Percentiles rank a stretch among this genome's conserved stretches.
Evolutionary conservation across 192 early-diverging fungal genomes (phyloP).

Genomic region (Coemansia nantahalensis): DNA sequence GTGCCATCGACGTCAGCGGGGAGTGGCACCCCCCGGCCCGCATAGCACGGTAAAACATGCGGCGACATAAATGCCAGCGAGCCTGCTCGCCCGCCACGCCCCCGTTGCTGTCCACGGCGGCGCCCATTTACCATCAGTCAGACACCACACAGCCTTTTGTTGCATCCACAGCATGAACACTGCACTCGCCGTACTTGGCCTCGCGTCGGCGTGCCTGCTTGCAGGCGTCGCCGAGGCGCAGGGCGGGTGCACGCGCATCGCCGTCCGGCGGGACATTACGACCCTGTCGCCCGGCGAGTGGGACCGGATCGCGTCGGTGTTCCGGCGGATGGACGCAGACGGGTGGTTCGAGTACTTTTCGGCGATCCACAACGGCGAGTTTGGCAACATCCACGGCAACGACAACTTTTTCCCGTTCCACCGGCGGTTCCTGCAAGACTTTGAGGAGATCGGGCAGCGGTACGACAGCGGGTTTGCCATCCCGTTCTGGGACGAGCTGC

Average conservation of each 20-base stretch:
- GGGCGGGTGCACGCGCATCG: slow-evolving; percentile 25
- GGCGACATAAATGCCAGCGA: too few relatives aligned
- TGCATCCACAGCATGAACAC: slow-evolving; percentile 11
- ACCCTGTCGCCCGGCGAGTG: slow-evolving; percentile 42
- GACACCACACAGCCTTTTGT: too few relatives aligned
- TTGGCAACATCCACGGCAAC: slow-evolving; percentile 53
- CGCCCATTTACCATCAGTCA: too few relatives aligned
- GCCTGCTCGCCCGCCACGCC: too few relatives aligned
- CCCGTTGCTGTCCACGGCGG: too few relatives aligned
- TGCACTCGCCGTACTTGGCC: slow-evolving; percentile 2
- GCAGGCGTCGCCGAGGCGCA: slow-evolving; percentile 25
- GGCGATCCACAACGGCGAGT: slow-evolving; percentile 44
- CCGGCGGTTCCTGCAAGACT: slow-evolving; percentile 51
- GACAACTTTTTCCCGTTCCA: slow-evolving; percentile 58
- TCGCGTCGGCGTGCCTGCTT: slow-evolving; percentile 13
- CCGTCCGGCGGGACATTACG: slow-evolving; percentile 33
- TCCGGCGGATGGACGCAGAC: slow-evolving; percentile 40
- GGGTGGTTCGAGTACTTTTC: slow-evolving; percentile 47
- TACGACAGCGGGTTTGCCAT: slow-evolving; percentile 51
- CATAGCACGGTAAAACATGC: too few relatives aligned
- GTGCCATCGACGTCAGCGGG: too few relatives aligned
- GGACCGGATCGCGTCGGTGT: slow-evolving; percentile 26
- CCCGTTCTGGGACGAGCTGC: slow-evolving; percentile 62
- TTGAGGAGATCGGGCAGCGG: slow-evolving; percentile 53
- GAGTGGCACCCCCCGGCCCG: too few relatives aligned